These are phyloP conservation scores for Eucalyptus lansdowneana DNA, from an alignment of 345 rosid species.

Conservation along the genomic window DNA sequence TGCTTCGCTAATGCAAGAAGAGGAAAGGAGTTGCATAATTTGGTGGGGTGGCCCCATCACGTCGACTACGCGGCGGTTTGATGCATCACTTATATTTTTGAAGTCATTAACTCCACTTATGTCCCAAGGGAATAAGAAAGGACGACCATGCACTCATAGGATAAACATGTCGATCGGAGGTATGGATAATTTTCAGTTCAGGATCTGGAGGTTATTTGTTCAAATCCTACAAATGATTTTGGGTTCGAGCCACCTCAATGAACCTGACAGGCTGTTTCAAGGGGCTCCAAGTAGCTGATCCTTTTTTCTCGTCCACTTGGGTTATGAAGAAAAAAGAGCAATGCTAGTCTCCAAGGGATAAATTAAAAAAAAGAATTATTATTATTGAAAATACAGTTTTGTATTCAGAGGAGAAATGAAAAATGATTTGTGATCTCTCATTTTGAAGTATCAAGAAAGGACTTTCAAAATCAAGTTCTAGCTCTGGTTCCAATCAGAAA, in stretches of 20 bases:
- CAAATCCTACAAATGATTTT: neutral
- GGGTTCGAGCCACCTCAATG: neutral
- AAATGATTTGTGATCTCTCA: neutral
- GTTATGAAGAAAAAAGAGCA: neutral
- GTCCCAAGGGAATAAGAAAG: neutral
- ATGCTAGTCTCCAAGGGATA: neutral
- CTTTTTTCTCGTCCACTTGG: neutral
- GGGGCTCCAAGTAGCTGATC: neutral
- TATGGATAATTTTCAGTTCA: neutral
- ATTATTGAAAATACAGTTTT: neutral
- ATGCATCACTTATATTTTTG: neutral
- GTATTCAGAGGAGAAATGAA: neutral
- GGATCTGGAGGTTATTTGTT: neutral
- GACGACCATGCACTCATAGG: neutral
- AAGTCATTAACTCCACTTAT: neutral
- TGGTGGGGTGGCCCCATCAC: neutral
- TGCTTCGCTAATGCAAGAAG: neutral
- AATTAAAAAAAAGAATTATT: neutral
- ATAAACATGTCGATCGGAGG: neutral
- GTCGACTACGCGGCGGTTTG: neutral
- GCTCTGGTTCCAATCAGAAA: neutral
- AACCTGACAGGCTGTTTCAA: neutral
- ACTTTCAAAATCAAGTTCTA: neutral
- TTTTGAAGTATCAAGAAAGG: neutral
- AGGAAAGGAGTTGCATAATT: neutral